Base-by-base conservation (phyloP, 2,329 filamentous ascomycete genomes). In the Phialophora macrospora region DNA sequence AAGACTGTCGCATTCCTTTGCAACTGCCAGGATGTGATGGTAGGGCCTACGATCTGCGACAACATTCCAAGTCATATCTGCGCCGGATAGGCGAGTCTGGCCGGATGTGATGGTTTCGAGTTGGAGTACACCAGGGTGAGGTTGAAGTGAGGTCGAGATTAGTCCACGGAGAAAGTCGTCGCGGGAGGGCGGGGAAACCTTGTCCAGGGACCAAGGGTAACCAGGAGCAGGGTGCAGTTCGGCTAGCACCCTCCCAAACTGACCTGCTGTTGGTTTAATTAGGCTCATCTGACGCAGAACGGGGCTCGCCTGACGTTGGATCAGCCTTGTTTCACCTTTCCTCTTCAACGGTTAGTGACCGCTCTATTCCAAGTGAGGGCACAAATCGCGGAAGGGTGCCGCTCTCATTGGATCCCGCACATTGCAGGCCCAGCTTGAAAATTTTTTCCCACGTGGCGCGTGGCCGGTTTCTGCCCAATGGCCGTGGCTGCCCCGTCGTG, bases 111-210 rank as follows among this genome's bases (percentile, higher is more conserved):
- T 17, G 20, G 20, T 20, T 49, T 49, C 24, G 20, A 51, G 22
- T 11, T 26, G 28, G 7, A n/a, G 51, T 55, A 26, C 38, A 17
- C 38, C n/a, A 34, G 28, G 28, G 52, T 55, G 52, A 34, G 8
- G 52, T 55, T 38, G 57, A 52, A 9, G 28, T 24, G 30, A 24
- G 44, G 34, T 34, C 20, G 24, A 34, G 20, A 5, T 32, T 22
- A 28, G 56, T 70, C 70, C 70, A 67, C 66, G 70, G 70, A 72
- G 70, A 72, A 70, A 70, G 70, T 55, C 61, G 56, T 65, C 32
- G 9, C 26, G 17, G 61, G 30, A 51, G 52, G 56, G 64, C 61
- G 62, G 67, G 67, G 65, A 57, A 65, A 46, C 9, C 44, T 4
- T 34, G 28, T 49, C 48, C 26, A 28, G 49, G 51, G 60, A 41